Conservation (phyloP, 352 stramenopile species). For the Elongisporangium senticosum region DNA sequence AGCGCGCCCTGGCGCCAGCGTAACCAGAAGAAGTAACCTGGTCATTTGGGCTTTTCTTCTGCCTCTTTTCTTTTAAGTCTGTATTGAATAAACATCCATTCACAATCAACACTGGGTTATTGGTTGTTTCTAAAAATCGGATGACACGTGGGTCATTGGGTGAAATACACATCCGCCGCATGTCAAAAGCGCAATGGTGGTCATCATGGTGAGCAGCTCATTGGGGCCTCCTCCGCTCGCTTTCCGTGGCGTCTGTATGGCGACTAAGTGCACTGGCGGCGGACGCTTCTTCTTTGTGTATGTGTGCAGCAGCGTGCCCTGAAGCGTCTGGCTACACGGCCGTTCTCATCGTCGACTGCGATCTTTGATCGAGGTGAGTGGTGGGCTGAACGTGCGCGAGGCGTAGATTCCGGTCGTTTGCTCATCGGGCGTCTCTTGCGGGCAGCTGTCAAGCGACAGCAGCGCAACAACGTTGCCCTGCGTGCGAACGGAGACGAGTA, state of each 20-base stretch:
- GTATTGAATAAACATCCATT: neutral
- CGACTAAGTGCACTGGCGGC: neutral
- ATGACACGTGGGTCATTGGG: neutral
- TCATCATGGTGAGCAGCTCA: conserved; percentile 8
- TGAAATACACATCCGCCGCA: neutral
- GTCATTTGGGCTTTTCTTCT: neutral
- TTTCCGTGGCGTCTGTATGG: neutral
- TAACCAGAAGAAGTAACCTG: conserved; percentile 52
- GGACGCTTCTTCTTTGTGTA: neutral
- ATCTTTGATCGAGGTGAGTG: conserved; percentile 60
- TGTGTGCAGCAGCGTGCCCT: neutral
- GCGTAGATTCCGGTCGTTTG: neutral
- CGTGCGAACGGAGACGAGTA: conserved; percentile 62
- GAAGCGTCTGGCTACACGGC: conserved; percentile 12
- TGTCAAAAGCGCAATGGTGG: conserved; percentile 6
- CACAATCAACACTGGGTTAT: neutral
- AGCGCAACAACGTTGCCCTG: conserved; percentile 71
- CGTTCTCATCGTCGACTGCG: conserved; percentile 36
- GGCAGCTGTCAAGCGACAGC: conserved; percentile 69
- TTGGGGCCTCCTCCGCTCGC: neutral
- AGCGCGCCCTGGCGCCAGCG: conserved; percentile 88
- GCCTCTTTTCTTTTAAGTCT: neutral
- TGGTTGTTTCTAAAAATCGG: neutral
- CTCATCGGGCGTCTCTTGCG: conserved; percentile 3
- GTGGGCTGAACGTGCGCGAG: neutral